Evolutionary conservation across 164 flowering plant genomes (phyloP), one percentile per base, ranked within the genome.

Genomic region (Annona squamosa): DNA sequence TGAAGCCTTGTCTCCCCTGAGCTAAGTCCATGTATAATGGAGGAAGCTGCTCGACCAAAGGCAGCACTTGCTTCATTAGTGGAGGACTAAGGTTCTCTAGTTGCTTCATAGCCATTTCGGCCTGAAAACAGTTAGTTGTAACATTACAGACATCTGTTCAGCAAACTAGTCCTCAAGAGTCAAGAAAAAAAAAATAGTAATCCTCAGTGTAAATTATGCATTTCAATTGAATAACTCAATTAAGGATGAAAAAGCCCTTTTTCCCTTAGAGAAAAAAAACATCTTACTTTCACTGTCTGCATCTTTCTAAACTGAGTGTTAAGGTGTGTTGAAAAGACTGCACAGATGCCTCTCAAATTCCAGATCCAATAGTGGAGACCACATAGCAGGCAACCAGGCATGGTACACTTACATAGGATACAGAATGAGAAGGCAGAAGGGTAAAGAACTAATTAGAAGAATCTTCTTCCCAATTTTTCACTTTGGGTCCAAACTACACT

Each of bases 21-120:
- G 80, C 86, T 78, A 94, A 89, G 80, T 94, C 99, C 91, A 86
- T 85, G 82, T 94, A 94, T 81, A 94, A 81, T 7, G 97, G 94
- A 76, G 97, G 95, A 66, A 94, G 93, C 72, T 94, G 99, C 85
- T 94, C 97, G 68, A 94, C 86, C 74, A 94, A 77, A 74, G 99
- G 99, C 79, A 91, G 88, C 71, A 90, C 87, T 83, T 94, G 99
- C 84, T 91, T 92, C 89, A 94, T 79, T 47, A 94, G 83, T 65
- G 97, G 84, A 81, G 98, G 97, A 80, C 94, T 91, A 76, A 94
- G 88, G 79, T 80, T 91, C 79, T 92, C 91, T 59, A 92, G 63
- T 71, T 92, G 95, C 86, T 92, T 94, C 83, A 86, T 42, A 17
- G 99, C 91, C 90, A 91, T 90, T 81, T 94, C 97, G 65, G 97